phyloP scores from a whole-genome alignment of 768 basidiomycete genomes.

The Cyathus striatus region DNA sequence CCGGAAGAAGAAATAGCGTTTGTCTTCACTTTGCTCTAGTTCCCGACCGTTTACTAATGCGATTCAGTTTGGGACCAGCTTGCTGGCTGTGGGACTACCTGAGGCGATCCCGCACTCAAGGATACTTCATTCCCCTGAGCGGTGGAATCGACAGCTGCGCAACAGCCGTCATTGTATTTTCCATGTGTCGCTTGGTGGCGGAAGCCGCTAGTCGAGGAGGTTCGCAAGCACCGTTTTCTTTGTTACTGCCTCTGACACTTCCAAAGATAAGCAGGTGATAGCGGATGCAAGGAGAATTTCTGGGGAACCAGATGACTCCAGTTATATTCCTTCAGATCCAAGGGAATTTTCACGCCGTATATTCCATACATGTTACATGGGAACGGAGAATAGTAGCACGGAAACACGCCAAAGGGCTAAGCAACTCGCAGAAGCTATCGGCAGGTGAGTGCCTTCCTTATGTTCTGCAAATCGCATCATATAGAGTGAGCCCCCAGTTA shows the following conservation, averaged over 20 bases:
- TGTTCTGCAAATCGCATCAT: background rate
- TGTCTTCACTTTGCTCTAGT: slow-evolving; percentile 22
- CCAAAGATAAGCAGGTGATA: slow-evolving; percentile 79
- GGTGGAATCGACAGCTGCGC: slow-evolving; percentile 98
- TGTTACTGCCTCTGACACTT: background rate
- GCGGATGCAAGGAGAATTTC: slow-evolving; percentile 85
- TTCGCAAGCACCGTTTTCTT: slow-evolving; percentile 23
- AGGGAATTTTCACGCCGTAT: slow-evolving; percentile 81
- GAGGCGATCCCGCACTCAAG: slow-evolving; percentile 86
- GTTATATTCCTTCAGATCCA: slow-evolving; percentile 82
- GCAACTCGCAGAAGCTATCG: slow-evolving; percentile 81
- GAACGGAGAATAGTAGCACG: slow-evolving; percentile 88
- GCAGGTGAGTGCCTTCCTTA: slow-evolving; percentile 50
- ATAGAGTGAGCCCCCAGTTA: slow-evolving; percentile 54
- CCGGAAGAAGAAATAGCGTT: slow-evolving; percentile 99
- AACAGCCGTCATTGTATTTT: slow-evolving; percentile 91
- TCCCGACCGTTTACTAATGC: background rate
- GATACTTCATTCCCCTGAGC: slow-evolving; percentile 92
- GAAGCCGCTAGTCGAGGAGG: slow-evolving; percentile 74
- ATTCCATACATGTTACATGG: slow-evolving; percentile 99
- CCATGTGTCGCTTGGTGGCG: slow-evolving; percentile 90
- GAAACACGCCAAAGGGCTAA: slow-evolving; percentile 88
- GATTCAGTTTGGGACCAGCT: slow-evolving; percentile 81
- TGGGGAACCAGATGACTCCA: slow-evolving; percentile 77
- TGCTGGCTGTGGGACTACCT: slow-evolving; percentile 99